phyloP scores from a whole-genome alignment of 441 rosid species.

The Theobroma grandiflorum region DNA sequence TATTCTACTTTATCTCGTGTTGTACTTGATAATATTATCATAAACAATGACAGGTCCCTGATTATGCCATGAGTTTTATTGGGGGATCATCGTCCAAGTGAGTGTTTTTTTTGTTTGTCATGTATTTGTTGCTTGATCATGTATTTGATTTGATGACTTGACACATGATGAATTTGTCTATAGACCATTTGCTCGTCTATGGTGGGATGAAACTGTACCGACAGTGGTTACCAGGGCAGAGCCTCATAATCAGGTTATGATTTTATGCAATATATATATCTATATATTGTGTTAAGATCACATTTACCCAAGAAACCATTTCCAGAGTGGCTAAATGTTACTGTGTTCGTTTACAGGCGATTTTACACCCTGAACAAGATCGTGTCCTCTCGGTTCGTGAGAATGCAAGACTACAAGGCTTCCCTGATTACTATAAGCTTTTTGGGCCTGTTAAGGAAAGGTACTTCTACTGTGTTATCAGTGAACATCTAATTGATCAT shows the following conservation, averaged over 20 bases:
- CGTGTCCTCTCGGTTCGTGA: conserved; percentile 72
- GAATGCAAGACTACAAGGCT: conserved; percentile 77
- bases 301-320: not conserved
- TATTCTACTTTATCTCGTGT: not conserved
- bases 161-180: not conserved
- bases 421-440: conserved; percentile 67
- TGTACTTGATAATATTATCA: not conserved
- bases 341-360: conserved; percentile 41
- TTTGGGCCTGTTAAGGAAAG: conserved; percentile 74
- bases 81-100: conserved; percentile 65
- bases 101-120: conserved; percentile 24
- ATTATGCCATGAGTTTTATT: conserved; percentile 63
- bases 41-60: conserved; percentile 59
- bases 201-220: conserved; percentile 91
- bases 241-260: conserved; percentile 79
- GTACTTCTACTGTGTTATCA: conserved; percentile 32
- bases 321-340: not conserved
- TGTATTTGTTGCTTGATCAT: not conserved
- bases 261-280: not conserved
- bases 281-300: not conserved
- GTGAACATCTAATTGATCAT: too few relatives aligned
- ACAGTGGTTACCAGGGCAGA: conserved; percentile 84
- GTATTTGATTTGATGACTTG: not conserved
- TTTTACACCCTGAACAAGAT: conserved; percentile 72
- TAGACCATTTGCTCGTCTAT: conserved; percentile 80